Percentiles rank a stretch among this genome's conserved stretches.
phyloP scores from a whole-genome alignment of 495 filamentous ascomycete species.

The Platismatia glauca region DNA sequence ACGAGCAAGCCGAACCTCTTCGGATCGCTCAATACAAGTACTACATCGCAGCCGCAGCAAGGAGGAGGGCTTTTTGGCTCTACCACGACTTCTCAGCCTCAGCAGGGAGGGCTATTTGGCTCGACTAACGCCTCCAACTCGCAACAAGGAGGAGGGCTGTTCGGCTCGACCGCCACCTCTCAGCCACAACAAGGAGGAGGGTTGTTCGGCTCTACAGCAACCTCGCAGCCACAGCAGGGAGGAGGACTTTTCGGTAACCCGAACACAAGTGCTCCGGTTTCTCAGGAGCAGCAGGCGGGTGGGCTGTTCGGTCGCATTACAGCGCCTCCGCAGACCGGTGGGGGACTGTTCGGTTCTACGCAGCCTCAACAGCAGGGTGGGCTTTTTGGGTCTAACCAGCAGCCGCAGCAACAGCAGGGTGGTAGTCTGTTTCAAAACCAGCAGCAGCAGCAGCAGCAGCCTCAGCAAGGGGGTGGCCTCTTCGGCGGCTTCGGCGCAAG shows the following conservation, averaged over 20 bases:
- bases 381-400: constrained; percentile 27
- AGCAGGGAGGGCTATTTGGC: constrained; percentile 28
- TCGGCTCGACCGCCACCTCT: constrained; percentile 19
- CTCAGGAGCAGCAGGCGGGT: constrained; percentile 30
- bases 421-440: constrained; percentile 31
- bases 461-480: constrained; percentile 25
- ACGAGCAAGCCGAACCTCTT: constrained; percentile 32
- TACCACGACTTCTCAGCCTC: constrained; percentile 24
- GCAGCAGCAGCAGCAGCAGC: constrained; percentile 30
- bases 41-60: constrained; percentile 6
- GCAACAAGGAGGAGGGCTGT: constrained; percentile 11
- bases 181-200: constrained; percentile 26
- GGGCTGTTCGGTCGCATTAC: constrained; percentile 26
- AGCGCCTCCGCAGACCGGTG: constrained; percentile 23
- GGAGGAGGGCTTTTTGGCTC: constrained; percentile 17
- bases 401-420: constrained; percentile 29
- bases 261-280: constrained; percentile 5
- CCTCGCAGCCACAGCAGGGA: constrained; percentile 26
- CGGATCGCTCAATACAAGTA: constrained; percentile 22
- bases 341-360: constrained; percentile 31
- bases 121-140: constrained; percentile 13
- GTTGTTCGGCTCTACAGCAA: constrained; percentile 29
- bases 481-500: constrained; percentile 18
- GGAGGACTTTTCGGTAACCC: constrained; percentile 18
- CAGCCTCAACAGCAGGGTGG: constrained; percentile 28